Conservation (phyloP, 2,329 filamentous ascomycete genomes). For the Lomentospora prolificans region DNA sequence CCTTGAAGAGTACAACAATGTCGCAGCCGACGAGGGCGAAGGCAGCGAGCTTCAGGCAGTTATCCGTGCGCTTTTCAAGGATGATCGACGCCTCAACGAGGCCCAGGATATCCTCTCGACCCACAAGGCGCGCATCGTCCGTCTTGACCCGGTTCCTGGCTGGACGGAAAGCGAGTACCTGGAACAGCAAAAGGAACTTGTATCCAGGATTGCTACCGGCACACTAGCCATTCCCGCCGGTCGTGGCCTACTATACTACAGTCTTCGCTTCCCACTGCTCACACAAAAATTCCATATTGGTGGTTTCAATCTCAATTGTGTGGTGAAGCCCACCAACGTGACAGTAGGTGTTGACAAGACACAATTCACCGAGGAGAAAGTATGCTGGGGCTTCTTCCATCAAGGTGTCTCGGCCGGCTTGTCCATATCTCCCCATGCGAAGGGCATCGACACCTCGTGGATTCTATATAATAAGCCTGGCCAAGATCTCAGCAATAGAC, state of each 20-base stretch:
- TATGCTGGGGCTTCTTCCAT: constrained; percentile 98
- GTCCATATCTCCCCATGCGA: constrained; percentile 79
- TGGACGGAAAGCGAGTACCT: constrained; percentile 82
- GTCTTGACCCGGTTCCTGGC: constrained; percentile 61
- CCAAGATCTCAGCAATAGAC: constrained; percentile 83
- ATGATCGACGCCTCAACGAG: constrained; percentile 83
- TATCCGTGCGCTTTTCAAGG: constrained; percentile 78
- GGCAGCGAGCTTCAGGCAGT: constrained; percentile 77
- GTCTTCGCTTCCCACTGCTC: constrained; percentile 74
- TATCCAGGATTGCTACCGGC: constrained; percentile 74
- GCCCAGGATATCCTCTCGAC: constrained; percentile 80
- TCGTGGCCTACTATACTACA: constrained; percentile 78
- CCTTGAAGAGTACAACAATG: constrained; percentile 47
- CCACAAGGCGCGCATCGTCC: constrained; percentile 67
- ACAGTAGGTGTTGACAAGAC: constrained; percentile 87
- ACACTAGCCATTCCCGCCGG: constrained; percentile 85
- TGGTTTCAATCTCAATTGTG: constrained; percentile 83
- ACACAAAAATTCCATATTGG: constrained; percentile 86
- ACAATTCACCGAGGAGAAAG: constrained; percentile 87
- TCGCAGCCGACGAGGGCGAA: constrained; percentile 65
- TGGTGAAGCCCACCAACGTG: constrained; percentile 85
- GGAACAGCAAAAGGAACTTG: constrained; percentile 85
- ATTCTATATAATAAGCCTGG: constrained; percentile 93
- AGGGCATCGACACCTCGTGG: constrained; percentile 97
- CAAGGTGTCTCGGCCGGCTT: constrained; percentile 89